These are phyloP conservation scores for Incumbomyces delicatus DNA, from an alignment of 2,329 filamentous ascomycete species.

Conservation along the genomic window DNA sequence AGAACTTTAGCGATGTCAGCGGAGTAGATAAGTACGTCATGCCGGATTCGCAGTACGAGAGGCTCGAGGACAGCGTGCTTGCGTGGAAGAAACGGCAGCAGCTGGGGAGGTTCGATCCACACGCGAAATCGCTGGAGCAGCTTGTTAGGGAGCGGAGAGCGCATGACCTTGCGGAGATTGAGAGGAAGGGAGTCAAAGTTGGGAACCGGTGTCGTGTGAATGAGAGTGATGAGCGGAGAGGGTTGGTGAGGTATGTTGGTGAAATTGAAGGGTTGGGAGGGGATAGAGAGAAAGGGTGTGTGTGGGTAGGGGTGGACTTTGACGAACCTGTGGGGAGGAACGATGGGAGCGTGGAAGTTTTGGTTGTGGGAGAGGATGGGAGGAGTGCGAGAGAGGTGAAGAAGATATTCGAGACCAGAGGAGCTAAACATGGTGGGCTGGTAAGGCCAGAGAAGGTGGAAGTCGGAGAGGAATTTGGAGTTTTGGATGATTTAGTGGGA, in stretches of 20 bases:
- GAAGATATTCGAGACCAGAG: conserved; percentile 46
- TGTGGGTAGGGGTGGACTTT: conserved; percentile 35
- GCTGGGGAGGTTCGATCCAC: conserved; percentile 89
- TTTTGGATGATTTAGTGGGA: conserved; percentile 45
- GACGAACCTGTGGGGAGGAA: conserved; percentile 59
- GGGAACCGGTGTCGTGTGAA: conserved; percentile 57
- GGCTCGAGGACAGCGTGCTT: conserved; percentile 76
- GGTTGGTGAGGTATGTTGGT: conserved; percentile 38
- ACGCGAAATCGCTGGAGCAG: conserved; percentile 59
- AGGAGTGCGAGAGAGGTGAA: conserved; percentile 18
- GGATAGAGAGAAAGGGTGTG: conserved; percentile 17
- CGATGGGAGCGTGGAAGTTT: conserved; percentile 43
- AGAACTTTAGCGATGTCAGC: conserved; percentile 70
- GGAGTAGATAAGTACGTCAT: conserved; percentile 83
- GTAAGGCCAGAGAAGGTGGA: conserved; percentile 54
- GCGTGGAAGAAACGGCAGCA: conserved; percentile 94
- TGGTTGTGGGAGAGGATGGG: conserved; percentile 6
- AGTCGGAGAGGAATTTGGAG: conserved; percentile 47
- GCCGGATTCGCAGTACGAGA: conserved; percentile 76
- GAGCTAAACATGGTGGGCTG: conserved; percentile 47
- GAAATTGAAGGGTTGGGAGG: conserved; percentile 25
- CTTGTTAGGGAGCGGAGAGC: conserved; percentile 60
- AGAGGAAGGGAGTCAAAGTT: conserved; percentile 54
- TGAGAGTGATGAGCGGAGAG: conserved; percentile 58
- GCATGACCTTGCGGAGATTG: conserved; percentile 50